These are phyloP conservation scores for Candida nonsorbophila DNA, from an alignment of 805 yeast species.

Conservation along the genomic window DNA sequence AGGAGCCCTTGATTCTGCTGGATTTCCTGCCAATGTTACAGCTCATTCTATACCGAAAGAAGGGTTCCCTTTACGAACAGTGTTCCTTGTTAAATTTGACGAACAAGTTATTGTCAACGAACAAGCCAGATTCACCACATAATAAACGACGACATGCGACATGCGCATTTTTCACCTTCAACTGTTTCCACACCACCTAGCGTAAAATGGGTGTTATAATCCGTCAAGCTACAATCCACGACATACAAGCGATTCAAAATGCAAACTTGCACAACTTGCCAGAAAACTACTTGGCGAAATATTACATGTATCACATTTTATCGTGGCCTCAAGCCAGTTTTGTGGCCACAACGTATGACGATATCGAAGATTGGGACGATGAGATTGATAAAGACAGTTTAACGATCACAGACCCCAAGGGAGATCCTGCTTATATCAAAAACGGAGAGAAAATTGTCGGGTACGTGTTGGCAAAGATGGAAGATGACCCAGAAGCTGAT, in stretches of 20 bases:
- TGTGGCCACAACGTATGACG: conserved; percentile 81
- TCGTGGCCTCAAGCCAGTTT: conserved; percentile 98
- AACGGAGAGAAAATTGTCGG: conserved; percentile 86
- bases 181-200: conserved; percentile 1
- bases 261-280: conserved; percentile 89
- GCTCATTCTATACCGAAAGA: conserved; percentile 73
- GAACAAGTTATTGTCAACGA: conserved; percentile 53
- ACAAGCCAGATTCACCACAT: too few relatives aligned
- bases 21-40: conserved; percentile 70
- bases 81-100: conserved; percentile 70
- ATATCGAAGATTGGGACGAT: conserved; percentile 25
- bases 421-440: conserved; percentile 60
- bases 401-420: conserved; percentile 35
- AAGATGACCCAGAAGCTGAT: conserved; percentile 78
- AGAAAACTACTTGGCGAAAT: conserved; percentile 88
- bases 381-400: conserved; percentile 12
- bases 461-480: conserved; percentile 93
- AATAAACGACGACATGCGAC: too few relatives aligned
- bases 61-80: conserved; percentile 60
- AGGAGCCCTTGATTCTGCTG: conserved; percentile 70
- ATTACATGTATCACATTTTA: conserved; percentile 86
- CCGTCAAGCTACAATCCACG: conserved; percentile 80
- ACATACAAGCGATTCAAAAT: conserved; percentile 92
- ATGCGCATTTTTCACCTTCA: conserved; percentile 10
- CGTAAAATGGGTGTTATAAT: conserved; percentile 72